These are phyloP conservation scores for Mortierella sp. DNA, from an alignment of 371 early-diverging fungal species.

Conservation along the genomic window DNA sequence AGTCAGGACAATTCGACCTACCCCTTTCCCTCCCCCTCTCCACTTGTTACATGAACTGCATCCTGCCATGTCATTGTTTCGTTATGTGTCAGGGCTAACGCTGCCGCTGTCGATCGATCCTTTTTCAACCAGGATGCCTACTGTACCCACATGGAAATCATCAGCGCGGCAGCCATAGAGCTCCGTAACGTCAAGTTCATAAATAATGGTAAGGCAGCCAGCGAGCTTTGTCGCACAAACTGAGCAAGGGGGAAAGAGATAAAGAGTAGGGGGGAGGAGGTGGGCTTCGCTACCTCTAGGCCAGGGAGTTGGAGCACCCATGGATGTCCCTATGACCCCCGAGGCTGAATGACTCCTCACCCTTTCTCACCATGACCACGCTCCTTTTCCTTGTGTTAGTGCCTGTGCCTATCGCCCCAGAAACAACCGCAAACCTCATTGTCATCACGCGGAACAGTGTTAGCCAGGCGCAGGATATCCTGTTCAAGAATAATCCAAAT, in stretches of 20 bases:
- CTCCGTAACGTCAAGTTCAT: slow-evolving; percentile 53
- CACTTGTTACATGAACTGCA: neutral
- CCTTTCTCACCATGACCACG: neutral
- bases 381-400: no score
- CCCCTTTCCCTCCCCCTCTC: no score
- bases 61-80: neutral
- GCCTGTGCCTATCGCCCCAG: neutral
- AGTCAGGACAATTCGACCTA: no score
- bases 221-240: no score
- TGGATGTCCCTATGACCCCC: no score
- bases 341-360: neutral
- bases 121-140: slow-evolving; percentile 35
- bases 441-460: slow-evolving; percentile 38
- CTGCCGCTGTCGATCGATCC: neutral
- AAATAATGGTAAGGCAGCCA: slow-evolving; percentile 51
- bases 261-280: no score
- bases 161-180: slow-evolving; percentile 35
- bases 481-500: slow-evolving; percentile 41
- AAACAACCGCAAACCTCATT: slow-evolving; percentile 36
- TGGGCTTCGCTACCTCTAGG: no score
- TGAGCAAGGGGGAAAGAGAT: no score
- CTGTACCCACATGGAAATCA: slow-evolving; percentile 41
- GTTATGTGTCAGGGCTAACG: neutral
- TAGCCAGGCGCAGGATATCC: slow-evolving; percentile 41
- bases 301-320: no score